These are phyloP conservation scores for Colletotrichum liaoningense DNA, from an alignment of 2,329 filamentous ascomycete genomes.

Conservation along the genomic window DNA sequence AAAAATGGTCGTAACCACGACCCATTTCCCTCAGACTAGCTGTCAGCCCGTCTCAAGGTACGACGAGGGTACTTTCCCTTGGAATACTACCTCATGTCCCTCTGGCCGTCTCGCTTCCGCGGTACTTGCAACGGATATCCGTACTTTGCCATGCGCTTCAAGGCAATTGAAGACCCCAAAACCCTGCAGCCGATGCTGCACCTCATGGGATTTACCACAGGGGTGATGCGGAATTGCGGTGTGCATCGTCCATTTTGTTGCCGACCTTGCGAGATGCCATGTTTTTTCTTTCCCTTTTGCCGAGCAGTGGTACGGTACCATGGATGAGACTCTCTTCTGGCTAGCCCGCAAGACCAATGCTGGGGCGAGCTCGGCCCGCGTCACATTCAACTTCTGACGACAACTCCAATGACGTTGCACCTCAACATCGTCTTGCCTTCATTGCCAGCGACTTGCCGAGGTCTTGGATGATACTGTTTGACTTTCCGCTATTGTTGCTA, in stretches of 20 bases:
- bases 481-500: not conserved
- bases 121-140: not conserved
- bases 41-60: not conserved
- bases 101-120: not conserved
- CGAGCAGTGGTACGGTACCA: not conserved
- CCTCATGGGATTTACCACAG: not conserved
- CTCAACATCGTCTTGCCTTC: not conserved
- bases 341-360: not conserved
- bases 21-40: not conserved
- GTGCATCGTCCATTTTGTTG: not conserved
- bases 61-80: not conserved
- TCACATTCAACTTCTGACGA: not conserved
- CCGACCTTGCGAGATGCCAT: not conserved
- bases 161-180: not conserved
- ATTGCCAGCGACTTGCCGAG: not conserved
- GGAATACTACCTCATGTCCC: not conserved
- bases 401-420: not conserved
- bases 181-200: not conserved
- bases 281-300: not conserved
- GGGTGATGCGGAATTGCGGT: conserved; percentile 6
- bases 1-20: not conserved
- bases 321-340: conserved; percentile 5
- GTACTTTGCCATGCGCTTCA: not conserved
- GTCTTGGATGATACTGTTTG: not conserved
- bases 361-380: not conserved